Conservation (phyloP, 805 yeast genomes). For the Priceomyces haplophilus region DNA sequence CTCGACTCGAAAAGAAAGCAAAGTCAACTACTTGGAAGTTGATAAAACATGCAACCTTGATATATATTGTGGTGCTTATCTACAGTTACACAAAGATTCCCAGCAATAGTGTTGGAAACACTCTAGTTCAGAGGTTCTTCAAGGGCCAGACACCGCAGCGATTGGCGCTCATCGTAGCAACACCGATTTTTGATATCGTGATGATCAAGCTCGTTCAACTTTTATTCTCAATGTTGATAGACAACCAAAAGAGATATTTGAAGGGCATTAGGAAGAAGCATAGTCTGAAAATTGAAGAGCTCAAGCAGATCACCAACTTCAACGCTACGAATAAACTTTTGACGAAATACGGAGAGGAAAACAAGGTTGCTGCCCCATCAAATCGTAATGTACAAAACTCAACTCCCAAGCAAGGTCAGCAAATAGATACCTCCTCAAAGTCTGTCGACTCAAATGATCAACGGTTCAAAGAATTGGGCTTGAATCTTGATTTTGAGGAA, state of each 20-base stretch:
- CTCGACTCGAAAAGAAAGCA: conserved; percentile 16
- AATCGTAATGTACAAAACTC: background rate
- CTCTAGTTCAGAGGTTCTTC: conserved; percentile 22
- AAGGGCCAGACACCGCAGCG: conserved; percentile 20
- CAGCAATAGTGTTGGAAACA: conserved; percentile 12
- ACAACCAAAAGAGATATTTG: conserved; percentile 19
- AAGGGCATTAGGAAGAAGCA: conserved; percentile 43
- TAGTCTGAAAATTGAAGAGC: conserved; percentile 55
- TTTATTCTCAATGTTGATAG: conserved; percentile 19
- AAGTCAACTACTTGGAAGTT: conserved; percentile 14
- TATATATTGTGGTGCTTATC: conserved; percentile 23
- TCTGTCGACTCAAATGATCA: background rate
- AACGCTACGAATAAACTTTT: conserved; percentile 72
- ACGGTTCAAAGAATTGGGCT: conserved; percentile 4
- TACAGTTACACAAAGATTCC: conserved; percentile 21
- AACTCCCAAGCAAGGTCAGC: background rate
- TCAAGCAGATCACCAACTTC: conserved; percentile 71
- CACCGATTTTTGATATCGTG: conserved; percentile 22
- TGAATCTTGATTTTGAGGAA: conserved; percentile 6
- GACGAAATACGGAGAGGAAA: conserved; percentile 44
- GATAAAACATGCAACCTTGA: conserved; percentile 14
- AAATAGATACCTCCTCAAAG: background rate
- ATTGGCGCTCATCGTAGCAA: conserved; percentile 15
- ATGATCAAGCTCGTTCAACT: conserved; percentile 15
- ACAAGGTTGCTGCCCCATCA: background rate